A percentile compares a stretch with the other conserved stretches of the same genome.
phyloP scores from a whole-genome alignment of 345 rosid genomes.

The Brassica nigra region DNA sequence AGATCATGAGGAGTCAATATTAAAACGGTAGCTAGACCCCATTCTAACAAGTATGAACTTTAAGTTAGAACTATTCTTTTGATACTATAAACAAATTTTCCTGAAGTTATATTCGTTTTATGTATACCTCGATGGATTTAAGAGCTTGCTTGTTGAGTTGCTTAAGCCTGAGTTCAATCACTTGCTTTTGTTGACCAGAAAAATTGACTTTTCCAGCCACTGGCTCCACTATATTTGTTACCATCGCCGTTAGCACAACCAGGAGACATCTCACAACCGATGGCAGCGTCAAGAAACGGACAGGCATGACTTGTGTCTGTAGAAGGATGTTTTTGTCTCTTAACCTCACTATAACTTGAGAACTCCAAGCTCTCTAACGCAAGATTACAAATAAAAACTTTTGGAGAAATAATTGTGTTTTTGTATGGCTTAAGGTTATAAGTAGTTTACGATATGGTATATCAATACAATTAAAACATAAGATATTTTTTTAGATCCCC shows the following conservation, averaged over 20 bases:
- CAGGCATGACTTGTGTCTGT: neutral
- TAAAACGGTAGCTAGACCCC: neutral
- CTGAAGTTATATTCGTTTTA: neutral
- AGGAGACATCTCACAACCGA: neutral
- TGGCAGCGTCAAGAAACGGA: neutral
- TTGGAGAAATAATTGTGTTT: too few relatives aligned
- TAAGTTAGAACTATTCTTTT: neutral
- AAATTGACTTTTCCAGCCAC: neutral
- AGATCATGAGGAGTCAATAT: neutral
- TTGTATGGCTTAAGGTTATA: too few relatives aligned
- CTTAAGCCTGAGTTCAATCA: neutral
- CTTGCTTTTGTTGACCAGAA: slow-evolving; percentile 6
- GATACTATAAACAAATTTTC: neutral
- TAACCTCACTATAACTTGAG: neutral
- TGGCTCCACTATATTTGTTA: neutral
- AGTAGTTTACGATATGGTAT: too few relatives aligned
- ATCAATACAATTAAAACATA: too few relatives aligned
- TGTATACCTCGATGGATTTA: neutral
- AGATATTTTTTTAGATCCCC: too few relatives aligned
- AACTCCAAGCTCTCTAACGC: neutral
- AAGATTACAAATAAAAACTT: neutral
- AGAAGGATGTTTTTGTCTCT: neutral
- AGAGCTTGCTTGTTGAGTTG: slow-evolving; percentile 12
- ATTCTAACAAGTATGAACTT: neutral
- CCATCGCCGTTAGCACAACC: slow-evolving; percentile 2